phyloP scores from a whole-genome alignment of 805 yeast genomes.

The Saturnispora besseyi region DNA sequence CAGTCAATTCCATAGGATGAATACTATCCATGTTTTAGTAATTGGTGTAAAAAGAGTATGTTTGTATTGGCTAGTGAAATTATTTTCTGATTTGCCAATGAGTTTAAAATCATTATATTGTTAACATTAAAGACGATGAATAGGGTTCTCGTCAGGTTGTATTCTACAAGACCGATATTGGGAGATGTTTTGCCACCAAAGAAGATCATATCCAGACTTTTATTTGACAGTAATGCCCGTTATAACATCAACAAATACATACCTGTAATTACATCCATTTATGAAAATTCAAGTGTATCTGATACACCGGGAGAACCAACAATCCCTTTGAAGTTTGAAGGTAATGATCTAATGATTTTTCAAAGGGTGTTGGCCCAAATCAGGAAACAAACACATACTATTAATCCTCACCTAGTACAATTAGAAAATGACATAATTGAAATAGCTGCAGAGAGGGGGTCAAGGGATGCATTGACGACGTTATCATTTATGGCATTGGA shows the following conservation, averaged over 20 bases:
- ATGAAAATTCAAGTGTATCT: slow-evolving; percentile 25
- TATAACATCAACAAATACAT: slow-evolving; percentile 44
- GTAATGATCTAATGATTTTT: slow-evolving; percentile 57
- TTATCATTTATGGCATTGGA: slow-evolving; percentile 59
- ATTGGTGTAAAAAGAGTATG: background rate
- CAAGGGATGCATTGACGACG: slow-evolving; percentile 69
- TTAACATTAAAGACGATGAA: background rate
- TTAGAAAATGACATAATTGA: slow-evolving; percentile 72
- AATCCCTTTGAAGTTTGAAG: slow-evolving; percentile 30
- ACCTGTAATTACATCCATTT: slow-evolving; percentile 45
- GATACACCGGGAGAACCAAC: slow-evolving; percentile 18
- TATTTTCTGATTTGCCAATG: background rate
- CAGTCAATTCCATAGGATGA: slow-evolving; percentile 53
- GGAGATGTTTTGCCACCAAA: slow-evolving; percentile 49
- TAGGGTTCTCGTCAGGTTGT: background rate
- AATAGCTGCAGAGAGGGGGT: slow-evolving; percentile 74
- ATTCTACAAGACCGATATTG: slow-evolving; percentile 28
- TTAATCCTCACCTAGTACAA: slow-evolving; percentile 45
- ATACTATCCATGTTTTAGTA: slow-evolving; percentile 23
- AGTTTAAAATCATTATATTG: background rate
- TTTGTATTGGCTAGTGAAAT: background rate
- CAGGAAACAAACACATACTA: slow-evolving; percentile 50
- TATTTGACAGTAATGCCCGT: slow-evolving; percentile 60
- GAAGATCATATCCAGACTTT: slow-evolving; percentile 44
- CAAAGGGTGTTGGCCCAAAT: slow-evolving; percentile 57